Conservation (phyloP, 306 rosid species). For the Rosa multiflora region DNA sequence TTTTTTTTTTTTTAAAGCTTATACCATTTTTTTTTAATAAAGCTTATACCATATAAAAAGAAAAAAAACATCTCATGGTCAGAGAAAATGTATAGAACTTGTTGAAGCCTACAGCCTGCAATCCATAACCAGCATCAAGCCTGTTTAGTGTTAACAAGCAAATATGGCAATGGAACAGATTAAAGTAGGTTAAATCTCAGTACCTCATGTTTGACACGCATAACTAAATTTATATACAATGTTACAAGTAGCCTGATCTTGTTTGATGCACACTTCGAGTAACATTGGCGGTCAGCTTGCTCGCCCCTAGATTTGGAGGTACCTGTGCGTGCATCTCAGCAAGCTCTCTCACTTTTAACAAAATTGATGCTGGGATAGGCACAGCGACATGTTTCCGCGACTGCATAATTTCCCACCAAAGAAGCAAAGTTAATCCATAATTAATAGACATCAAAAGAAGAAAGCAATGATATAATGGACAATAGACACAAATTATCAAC, state of each 20-base stretch:
- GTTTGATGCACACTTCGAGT: conserved; percentile 38
- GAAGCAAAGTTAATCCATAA: not conserved
- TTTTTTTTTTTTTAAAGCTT: too few relatives aligned
- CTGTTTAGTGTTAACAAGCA: not conserved
- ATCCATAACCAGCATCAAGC: conserved; percentile 30
- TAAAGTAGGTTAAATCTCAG: conserved; percentile 25
- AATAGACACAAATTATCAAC: not conserved
- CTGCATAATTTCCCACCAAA: conserved; percentile 32
- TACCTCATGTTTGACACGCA: conserved; percentile 19
- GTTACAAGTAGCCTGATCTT: conserved; percentile 65
- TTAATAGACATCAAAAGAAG: not conserved
- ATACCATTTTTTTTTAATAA: too few relatives aligned
- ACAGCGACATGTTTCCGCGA: conserved; percentile 72
- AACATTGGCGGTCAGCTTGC: conserved; percentile 40
- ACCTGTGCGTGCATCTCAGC: conserved; percentile 79
- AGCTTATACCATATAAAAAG: not conserved
- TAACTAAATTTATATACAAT: conserved; percentile 55
- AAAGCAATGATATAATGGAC: not conserved
- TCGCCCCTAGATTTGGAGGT: conserved; percentile 53
- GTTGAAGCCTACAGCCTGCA: conserved; percentile 27
- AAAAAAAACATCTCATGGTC: not conserved
- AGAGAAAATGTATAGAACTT: not conserved
- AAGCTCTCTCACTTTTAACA: conserved; percentile 80
- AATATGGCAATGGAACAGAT: not conserved
- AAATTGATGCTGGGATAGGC: conserved; percentile 72